phyloP scores from a whole-genome alignment of 1,284 basidiomycete genomes.

The Schizopora paradoxa region DNA sequence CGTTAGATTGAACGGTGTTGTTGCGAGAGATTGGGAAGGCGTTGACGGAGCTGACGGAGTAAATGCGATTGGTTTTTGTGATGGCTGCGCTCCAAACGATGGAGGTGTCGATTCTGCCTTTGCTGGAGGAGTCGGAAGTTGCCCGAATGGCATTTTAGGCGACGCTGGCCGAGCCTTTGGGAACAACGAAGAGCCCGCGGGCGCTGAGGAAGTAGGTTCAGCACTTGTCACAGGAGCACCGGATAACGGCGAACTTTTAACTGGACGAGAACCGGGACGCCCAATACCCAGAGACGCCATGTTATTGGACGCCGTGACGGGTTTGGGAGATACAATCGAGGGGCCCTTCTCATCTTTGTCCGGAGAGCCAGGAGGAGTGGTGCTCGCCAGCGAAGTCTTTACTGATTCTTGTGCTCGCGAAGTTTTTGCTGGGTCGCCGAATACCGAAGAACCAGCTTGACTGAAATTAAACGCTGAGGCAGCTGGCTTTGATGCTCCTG shows the following conservation, averaged over 20 bases:
- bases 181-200: no score
- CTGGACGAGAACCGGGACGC: conserved; percentile 51
- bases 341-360: conserved; percentile 31
- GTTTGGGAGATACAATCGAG: conserved; percentile 28
- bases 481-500: background rate
- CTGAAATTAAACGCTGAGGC: conserved; percentile 7
- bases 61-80: background rate
- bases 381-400: conserved; percentile 21
- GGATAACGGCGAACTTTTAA: conserved; percentile 59
- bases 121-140: background rate
- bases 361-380: conserved; percentile 56
- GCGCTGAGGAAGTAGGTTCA: conserved; percentile 22
- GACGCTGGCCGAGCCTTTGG: conserved; percentile 29
- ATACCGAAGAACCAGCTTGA: background rate
- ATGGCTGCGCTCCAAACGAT: background rate
- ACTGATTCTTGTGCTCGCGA: background rate
- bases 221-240: conserved; percentile 40
- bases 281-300: conserved; percentile 40
- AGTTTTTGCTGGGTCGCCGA: background rate
- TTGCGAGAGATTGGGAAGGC: background rate
- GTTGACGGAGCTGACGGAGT: background rate
- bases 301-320: conserved; percentile 23
- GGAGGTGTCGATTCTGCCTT: conserved; percentile 8
- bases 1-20: conserved; percentile 1
- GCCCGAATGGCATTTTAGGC: conserved; percentile 33